phyloP scores from a whole-genome alignment of 257 asterid species.

The Nicotiana undulata region DNA sequence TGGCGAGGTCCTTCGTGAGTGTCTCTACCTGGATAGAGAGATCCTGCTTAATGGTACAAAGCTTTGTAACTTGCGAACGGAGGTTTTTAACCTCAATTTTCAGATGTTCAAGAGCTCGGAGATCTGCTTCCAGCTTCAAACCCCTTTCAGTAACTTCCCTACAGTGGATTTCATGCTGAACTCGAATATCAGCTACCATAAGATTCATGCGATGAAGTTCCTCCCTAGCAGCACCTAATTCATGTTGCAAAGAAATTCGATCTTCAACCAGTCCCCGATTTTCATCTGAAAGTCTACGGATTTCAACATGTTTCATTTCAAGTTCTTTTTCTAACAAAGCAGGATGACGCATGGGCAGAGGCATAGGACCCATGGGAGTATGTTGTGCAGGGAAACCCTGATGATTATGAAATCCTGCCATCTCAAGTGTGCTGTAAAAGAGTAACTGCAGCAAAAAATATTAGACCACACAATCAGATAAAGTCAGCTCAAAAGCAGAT shows the following conservation, averaged over 20 bases:
- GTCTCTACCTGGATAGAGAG: slow-evolving; percentile 50
- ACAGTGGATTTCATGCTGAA: slow-evolving; percentile 63
- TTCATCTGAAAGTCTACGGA: slow-evolving; percentile 65
- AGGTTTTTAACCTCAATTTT: slow-evolving; percentile 57
- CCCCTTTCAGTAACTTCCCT: slow-evolving; percentile 67
- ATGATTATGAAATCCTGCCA: slow-evolving; percentile 68
- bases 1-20: slow-evolving; percentile 52
- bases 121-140: slow-evolving; percentile 70
- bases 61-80: slow-evolving; percentile 57
- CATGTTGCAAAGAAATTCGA: slow-evolving; percentile 55
- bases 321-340: slow-evolving; percentile 83
- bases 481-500: neutral
- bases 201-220: slow-evolving; percentile 64
- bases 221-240: slow-evolving; percentile 62
- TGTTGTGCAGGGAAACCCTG: slow-evolving; percentile 53
- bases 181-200: slow-evolving; percentile 53
- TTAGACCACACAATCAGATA: neutral
- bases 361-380: slow-evolving; percentile 45
- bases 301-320: slow-evolving; percentile 65
- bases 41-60: slow-evolving; percentile 55
- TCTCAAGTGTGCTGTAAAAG: slow-evolving; percentile 25
- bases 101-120: slow-evolving; percentile 64
- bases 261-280: slow-evolving; percentile 73
- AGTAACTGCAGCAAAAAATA: neutral
- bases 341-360: slow-evolving; percentile 61